Percentiles rank a stretch among this genome's conserved stretches.
phyloP scores from a whole-genome alignment of 768 basidiomycete genomes.

The Infundibulicybe gibba region DNA sequence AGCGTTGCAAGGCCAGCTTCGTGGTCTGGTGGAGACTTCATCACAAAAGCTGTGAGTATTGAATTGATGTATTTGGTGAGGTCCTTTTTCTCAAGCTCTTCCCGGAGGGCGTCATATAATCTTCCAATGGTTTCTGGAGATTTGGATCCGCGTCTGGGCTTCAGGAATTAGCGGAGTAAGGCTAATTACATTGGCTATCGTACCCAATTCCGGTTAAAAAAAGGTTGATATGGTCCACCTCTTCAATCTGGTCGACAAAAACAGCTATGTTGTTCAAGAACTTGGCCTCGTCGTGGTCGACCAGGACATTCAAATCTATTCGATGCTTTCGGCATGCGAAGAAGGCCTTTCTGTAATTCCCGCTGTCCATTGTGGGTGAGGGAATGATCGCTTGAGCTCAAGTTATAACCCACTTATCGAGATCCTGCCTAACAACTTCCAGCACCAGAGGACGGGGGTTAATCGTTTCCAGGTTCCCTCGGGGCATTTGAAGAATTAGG shows the following conservation, averaged over 20 bases:
- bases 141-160: constrained; percentile 54
- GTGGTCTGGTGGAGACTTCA: constrained; percentile 88
- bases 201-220: constrained; percentile 87
- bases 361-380: constrained; percentile 34
- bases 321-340: constrained; percentile 90
- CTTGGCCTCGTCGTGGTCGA: constrained; percentile 68
- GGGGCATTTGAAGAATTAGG: constrained; percentile 93
- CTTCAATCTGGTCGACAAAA: constrained; percentile 83
- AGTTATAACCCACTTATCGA: constrained; percentile 56
- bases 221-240: constrained; percentile 90
- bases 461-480: constrained; percentile 95
- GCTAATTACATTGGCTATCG: constrained; percentile 12
- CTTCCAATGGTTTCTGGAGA: constrained; percentile 55
- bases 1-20: constrained; percentile 79
- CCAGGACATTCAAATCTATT: constrained; percentile 86
- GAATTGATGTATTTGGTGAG: constrained; percentile 83
- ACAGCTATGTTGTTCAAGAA: constrained; percentile 60
- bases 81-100: constrained; percentile 67
- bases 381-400: background rate
- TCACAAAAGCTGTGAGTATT: constrained; percentile 88
- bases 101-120: constrained; percentile 76
- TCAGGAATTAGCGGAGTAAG: constrained; percentile 4
- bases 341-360: constrained; percentile 83
- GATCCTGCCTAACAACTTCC: constrained; percentile 73
- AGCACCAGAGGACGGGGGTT: constrained; percentile 91